Evolutionary conservation across 2,329 filamentous ascomycete genomes (phyloP).

Genomic region (Claviceps spartinae): DNA sequence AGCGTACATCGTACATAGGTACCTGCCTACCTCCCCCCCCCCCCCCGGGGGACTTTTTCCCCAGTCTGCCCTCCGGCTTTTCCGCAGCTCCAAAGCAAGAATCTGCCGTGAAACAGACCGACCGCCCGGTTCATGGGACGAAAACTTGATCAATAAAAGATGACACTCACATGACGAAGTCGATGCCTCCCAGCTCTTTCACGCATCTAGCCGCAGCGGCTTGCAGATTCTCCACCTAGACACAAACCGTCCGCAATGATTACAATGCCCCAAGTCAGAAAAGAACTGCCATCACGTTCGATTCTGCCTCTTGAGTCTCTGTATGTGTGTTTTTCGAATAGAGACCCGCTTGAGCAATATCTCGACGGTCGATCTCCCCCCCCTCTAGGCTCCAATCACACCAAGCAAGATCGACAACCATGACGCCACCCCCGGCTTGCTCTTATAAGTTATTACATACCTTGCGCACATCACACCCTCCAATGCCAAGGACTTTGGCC

Average conservation of each 20-base stretch:
- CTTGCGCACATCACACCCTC: slow-evolving; percentile 64
- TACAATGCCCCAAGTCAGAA: not conserved
- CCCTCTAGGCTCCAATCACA: not conserved
- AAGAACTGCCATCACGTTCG: not conserved
- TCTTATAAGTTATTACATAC: slow-evolving; percentile 22
- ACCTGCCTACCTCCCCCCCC: not conserved
- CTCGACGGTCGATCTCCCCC: not conserved
- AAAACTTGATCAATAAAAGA: no score
- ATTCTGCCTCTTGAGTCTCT: not conserved
- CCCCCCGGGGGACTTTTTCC: no score
- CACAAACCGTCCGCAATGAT: not conserved
- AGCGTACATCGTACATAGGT: not conserved
- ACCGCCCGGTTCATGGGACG: no score
- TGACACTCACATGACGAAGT: slow-evolving; percentile 68
- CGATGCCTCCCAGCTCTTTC: slow-evolving; percentile 72
- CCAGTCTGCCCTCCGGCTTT: not conserved
- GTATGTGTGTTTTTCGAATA: not conserved
- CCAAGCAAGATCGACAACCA: not conserved
- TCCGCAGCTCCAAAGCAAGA: not conserved
- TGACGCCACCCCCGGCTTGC: slow-evolving; percentile 1
- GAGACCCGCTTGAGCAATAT: no score
- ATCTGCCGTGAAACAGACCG: no score
- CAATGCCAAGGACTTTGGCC: slow-evolving; percentile 76
- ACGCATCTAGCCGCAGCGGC: slow-evolving; percentile 67
- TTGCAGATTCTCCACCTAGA: slow-evolving; percentile 24